A percentile compares a stretch with the other conserved stretches of the same genome.
Conservation (phyloP, 768 basidiomycete species). For the Pulveroboletus sp. region DNA sequence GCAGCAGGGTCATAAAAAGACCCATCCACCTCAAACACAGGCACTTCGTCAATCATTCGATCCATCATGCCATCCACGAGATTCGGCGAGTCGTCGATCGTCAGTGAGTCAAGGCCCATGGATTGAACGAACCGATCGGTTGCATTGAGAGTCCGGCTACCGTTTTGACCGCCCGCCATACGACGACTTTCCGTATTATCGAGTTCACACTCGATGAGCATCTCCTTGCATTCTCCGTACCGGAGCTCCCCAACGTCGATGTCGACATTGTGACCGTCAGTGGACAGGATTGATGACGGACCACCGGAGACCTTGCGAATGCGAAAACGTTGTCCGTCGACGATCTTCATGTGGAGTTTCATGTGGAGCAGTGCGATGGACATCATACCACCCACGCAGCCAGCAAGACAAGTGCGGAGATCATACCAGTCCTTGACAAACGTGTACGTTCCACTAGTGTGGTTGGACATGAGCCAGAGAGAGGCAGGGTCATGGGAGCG, state of each 20-base stretch:
- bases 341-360: slow-evolving; percentile 93
- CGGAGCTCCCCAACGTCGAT: slow-evolving; percentile 91
- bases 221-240: slow-evolving; percentile 96
- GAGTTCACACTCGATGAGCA: slow-evolving; percentile 89
- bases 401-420: slow-evolving; percentile 86
- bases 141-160: slow-evolving; percentile 53
- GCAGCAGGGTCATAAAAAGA: slow-evolving; percentile 91
- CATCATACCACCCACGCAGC: slow-evolving; percentile 95
- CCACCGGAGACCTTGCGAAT: slow-evolving; percentile 95
- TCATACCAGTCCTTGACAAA: slow-evolving; percentile 99
- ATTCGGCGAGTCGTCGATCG: slow-evolving; percentile 66
- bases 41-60: slow-evolving; percentile 95
- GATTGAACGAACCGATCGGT: slow-evolving; percentile 88
- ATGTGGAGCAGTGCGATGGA: slow-evolving; percentile 89
- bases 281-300: slow-evolving; percentile 77
- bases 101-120: slow-evolving; percentile 73
- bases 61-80: slow-evolving; percentile 93
- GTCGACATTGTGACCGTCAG: slow-evolving; percentile 93
- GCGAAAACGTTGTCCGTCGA: slow-evolving; percentile 85
- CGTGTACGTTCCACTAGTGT: slow-evolving; percentile 95
- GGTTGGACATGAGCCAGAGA: slow-evolving; percentile 98
- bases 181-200: slow-evolving; percentile 59
- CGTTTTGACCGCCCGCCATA: slow-evolving; percentile 6
- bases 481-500: slow-evolving; percentile 96
- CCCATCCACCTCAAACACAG: slow-evolving; percentile 93